phyloP scores from a whole-genome alignment of 768 basidiomycete genomes.

The Phylloporus rhodoxanthus region DNA sequence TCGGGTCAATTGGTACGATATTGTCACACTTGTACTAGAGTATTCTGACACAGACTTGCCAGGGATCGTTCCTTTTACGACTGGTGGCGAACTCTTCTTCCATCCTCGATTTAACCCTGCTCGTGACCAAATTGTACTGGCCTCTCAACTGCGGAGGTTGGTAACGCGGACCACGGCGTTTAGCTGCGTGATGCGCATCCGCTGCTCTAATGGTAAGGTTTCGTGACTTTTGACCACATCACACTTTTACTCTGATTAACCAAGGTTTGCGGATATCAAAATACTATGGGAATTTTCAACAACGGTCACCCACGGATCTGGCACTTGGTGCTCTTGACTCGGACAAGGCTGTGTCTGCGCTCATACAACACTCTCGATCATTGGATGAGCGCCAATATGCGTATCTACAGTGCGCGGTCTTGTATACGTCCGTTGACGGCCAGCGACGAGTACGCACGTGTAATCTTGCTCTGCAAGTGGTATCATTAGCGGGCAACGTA shows the following conservation, averaged over 20 bases:
- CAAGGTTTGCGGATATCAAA: conserved; percentile 58
- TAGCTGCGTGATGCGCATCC: conserved; percentile 73
- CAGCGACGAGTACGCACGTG: conserved; percentile 77
- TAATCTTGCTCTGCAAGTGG: conserved; percentile 81
- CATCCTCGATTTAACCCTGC: conserved; percentile 80
- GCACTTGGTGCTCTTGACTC: conserved; percentile 77
- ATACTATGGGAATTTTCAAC: conserved; percentile 71
- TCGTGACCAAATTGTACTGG: conserved; percentile 58
- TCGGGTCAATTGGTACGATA: conserved; percentile 73
- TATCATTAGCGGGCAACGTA: conserved; percentile 80
- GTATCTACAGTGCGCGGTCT: conserved; percentile 77
- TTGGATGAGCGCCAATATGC: conserved; percentile 70
- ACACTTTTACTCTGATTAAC: conserved; percentile 3
- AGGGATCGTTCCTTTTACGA: conserved; percentile 64
- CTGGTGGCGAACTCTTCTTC: conserved; percentile 89
- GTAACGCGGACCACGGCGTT: conserved; percentile 68
- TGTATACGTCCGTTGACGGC: conserved; percentile 78
- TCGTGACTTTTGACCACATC: conserved; percentile 3
- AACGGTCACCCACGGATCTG: conserved; percentile 63
- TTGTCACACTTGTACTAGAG: not conserved
- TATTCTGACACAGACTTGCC: conserved; percentile 2
- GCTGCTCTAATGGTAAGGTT: conserved; percentile 73
- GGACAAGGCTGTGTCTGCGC: conserved; percentile 70
- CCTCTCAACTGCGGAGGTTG: conserved; percentile 72
- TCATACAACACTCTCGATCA: conserved; percentile 64